Evolutionary conservation across 768 basidiomycete species (phyloP), one percentile per base, ranked within the genome.

Genomic region (Dendrothele bispora): DNA sequence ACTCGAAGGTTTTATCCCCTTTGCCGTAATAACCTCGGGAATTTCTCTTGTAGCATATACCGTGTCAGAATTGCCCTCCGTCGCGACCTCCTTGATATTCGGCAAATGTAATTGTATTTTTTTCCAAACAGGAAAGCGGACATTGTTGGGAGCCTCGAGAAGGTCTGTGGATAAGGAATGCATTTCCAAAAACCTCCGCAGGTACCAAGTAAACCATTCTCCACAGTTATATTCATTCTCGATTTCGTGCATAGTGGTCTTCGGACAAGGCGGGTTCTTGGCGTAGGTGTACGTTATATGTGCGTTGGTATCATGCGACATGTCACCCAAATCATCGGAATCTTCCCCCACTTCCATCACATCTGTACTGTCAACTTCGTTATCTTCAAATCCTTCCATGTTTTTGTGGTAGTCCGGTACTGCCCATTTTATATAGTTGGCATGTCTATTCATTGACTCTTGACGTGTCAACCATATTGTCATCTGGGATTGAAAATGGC

Each of bases 401-500:
- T 61, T n/a, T 62, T 35, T 14, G 25, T 15, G 8, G 20, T 46
- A 30, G 14, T 38, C 28, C 7, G 5, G 43, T n/a, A 53, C 15
- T 1, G 43, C 46, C 70, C 70, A 72, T 17, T 53, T 7, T 1
- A 73, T 49, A 43, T 64, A 73, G 1, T 30, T 6, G 4, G 34
- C 21, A 12, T 55, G 60, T 2, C 47, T 39, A n/a, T 52, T 30
- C 3, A 74, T 49, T 0, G 63, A 53, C 48, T 76, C 75, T 24
- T 68, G 69, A 1, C 66, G 55, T 2, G 46, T 37, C 0, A 78
- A 56, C 68, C 69, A 73, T 0, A 20, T 26, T 0, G 66, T 62
- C 76, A 78, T 78, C 45, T 75, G 74, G 7, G 41, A 28, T 8
- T 55, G 38, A 35, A 63, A 65, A 14, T 65, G 57, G 11, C 59